A percentile compares a stretch with the other conserved stretches of the same genome.
Evolutionary conservation across 805 yeast genomes (phyloP).

Genomic region (Ogataea pini): DNA sequence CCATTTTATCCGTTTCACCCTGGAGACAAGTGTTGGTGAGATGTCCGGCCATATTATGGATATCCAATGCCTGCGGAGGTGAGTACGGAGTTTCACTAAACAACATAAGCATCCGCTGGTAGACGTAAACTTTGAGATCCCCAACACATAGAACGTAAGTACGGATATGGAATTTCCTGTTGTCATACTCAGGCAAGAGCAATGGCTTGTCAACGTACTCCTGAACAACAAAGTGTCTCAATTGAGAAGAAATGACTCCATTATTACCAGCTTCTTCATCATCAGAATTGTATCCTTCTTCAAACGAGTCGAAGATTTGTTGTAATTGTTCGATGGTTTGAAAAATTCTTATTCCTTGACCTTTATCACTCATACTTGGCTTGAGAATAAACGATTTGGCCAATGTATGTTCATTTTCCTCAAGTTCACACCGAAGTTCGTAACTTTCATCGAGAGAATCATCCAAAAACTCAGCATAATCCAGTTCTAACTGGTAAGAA

Average conservation of each 20-base stretch:
- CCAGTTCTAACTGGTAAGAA: slow-evolving; percentile 79
- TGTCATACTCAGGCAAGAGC: slow-evolving; percentile 56
- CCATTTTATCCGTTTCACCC: slow-evolving; percentile 34
- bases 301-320: slow-evolving; percentile 80
- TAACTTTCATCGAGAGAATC: slow-evolving; percentile 91
- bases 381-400: slow-evolving; percentile 80
- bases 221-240: slow-evolving; percentile 90
- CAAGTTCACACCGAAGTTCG: slow-evolving; percentile 80
- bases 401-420: slow-evolving; percentile 40
- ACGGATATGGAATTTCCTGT: slow-evolving; percentile 86
- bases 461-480: slow-evolving; percentile 93
- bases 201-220: slow-evolving; percentile 73
- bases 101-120: slow-evolving; percentile 74
- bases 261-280: slow-evolving; percentile 58
- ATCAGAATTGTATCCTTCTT: slow-evolving; percentile 59
- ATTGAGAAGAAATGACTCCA: slow-evolving; percentile 80
- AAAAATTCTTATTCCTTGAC: slow-evolving; percentile 90
- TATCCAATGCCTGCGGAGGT: slow-evolving; percentile 33
- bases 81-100: slow-evolving; percentile 65
- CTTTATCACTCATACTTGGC: slow-evolving; percentile 97
- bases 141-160: slow-evolving; percentile 79
- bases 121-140: slow-evolving; percentile 74
- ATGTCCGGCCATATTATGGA: slow-evolving; percentile 65
- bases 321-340: slow-evolving; percentile 78
- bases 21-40: slow-evolving; percentile 94